phyloP scores from a whole-genome alignment of 805 yeast genomes.

The Henningerozyma blattae region DNA sequence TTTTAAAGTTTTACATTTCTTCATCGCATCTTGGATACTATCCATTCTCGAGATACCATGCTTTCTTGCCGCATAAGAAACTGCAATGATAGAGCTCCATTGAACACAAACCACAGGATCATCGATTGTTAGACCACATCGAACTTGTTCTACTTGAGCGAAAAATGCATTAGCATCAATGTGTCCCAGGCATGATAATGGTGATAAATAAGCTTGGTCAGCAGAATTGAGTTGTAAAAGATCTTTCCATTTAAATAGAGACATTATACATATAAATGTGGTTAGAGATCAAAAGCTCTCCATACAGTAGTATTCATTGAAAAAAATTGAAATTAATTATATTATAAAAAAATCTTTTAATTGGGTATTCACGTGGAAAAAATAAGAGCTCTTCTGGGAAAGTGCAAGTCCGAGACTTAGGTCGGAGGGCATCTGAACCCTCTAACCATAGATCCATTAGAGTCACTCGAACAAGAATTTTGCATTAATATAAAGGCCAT shows the following conservation, averaged over 20 bases:
- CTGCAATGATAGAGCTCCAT: slow-evolving; percentile 85
- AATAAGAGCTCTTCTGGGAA: no score
- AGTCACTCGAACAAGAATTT: no score
- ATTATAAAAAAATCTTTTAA: no score
- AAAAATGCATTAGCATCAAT: slow-evolving; percentile 91
- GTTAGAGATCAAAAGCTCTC: no score
- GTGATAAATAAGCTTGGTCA: slow-evolving; percentile 42
- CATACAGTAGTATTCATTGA: no score
- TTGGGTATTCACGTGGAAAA: no score
- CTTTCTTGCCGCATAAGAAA: slow-evolving; percentile 77
- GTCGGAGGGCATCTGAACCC: no score
- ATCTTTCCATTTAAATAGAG: slow-evolving; percentile 38
- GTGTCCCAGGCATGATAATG: slow-evolving; percentile 70
- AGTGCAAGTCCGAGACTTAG: no score
- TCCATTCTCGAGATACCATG: slow-evolving; percentile 78
- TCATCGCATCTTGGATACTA: slow-evolving; percentile 48
- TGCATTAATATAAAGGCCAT: no score
- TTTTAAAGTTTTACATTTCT: slow-evolving; percentile 52
- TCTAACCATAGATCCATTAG: no score
- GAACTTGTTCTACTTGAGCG: slow-evolving; percentile 82
- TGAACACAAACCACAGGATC: slow-evolving; percentile 93
- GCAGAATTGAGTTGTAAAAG: slow-evolving; percentile 36
- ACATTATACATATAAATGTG: no score
- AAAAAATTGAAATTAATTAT: no score
- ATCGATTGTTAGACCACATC: slow-evolving; percentile 49